phyloP scores from a whole-genome alignment of 495 filamentous ascomycete genomes.

The Penicillium lagena region DNA sequence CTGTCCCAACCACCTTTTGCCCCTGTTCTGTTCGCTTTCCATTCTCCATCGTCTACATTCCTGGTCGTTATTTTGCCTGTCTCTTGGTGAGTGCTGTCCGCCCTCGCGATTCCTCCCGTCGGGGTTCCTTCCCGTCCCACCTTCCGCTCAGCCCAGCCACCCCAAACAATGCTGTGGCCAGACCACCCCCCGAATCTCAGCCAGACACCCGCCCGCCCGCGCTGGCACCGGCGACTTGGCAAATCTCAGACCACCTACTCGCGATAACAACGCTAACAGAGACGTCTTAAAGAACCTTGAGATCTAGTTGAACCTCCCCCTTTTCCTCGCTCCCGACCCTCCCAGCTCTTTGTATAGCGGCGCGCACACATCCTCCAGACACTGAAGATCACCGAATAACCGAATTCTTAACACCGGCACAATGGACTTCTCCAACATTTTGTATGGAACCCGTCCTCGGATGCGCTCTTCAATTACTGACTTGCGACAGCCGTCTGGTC shows the following conservation, averaged over 20 bases:
- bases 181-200: neutral
- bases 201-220: neutral
- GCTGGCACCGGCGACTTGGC: neutral
- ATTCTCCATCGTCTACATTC: too few relatives aligned
- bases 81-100: too few relatives aligned
- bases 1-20: conserved; percentile 9
- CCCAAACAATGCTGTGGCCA: neutral
- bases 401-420: conserved; percentile 5
- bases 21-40: conserved; percentile 11
- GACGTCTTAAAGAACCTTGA: neutral
- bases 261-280: neutral
- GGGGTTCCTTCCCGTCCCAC: too few relatives aligned
- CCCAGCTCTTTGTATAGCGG: conserved; percentile 2
- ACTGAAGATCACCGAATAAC: conserved; percentile 3
- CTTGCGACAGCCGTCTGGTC: conserved; percentile 67
- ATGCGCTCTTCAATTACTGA: neutral
- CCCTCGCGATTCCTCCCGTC: too few relatives aligned
- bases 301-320: too few relatives aligned
- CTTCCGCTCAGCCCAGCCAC: neutral
- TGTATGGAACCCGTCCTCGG: conserved; percentile 33
- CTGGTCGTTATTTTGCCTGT: too few relatives aligned
- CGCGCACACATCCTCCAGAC: conserved; percentile 5
- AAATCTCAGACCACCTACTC: neutral
- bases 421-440: conserved; percentile 56
- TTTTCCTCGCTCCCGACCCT: neutral